phyloP scores from a whole-genome alignment of 2,329 filamentous ascomycete genomes.

The Colletotrichum sp. region DNA sequence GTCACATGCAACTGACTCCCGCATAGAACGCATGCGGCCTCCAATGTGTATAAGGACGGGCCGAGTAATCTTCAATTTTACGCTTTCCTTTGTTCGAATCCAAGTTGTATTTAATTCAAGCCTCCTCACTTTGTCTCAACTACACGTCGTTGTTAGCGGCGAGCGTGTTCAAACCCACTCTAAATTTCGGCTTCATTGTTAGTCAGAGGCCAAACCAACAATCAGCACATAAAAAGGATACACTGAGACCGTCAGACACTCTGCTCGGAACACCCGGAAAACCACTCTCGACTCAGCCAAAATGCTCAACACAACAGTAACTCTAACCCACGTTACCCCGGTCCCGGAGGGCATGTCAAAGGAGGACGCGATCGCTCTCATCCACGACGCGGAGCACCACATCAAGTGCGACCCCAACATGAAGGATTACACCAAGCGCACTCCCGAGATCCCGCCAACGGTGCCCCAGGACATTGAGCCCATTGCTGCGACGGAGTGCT shows the following conservation, averaged over 20 bases:
- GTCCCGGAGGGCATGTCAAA: slow-evolving; percentile 43
- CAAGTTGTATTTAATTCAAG: neutral
- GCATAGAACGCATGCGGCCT: neutral
- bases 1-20: slow-evolving; percentile 11
- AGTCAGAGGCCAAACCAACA: neutral
- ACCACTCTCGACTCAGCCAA: neutral
- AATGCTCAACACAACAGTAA: slow-evolving; percentile 49
- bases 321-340: slow-evolving; percentile 45
- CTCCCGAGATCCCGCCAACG: slow-evolving; percentile 29
- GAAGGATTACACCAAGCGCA: slow-evolving; percentile 37
- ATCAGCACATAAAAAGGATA: neutral
- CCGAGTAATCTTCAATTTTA: neutral
- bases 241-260: neutral
- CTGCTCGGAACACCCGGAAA: neutral
- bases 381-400: slow-evolving; percentile 59
- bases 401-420: slow-evolving; percentile 58
- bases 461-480: slow-evolving; percentile 32
- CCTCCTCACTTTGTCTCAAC: neutral
- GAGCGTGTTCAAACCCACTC: neutral
- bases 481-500: slow-evolving; percentile 39
- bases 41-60: neutral
- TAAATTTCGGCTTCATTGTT: neutral
- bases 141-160: neutral
- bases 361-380: slow-evolving; percentile 44
- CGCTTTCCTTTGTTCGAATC: neutral